Base-by-base conservation (phyloP, 73 alveolate genomes). In the Tetrahymena thermophila region DNA sequence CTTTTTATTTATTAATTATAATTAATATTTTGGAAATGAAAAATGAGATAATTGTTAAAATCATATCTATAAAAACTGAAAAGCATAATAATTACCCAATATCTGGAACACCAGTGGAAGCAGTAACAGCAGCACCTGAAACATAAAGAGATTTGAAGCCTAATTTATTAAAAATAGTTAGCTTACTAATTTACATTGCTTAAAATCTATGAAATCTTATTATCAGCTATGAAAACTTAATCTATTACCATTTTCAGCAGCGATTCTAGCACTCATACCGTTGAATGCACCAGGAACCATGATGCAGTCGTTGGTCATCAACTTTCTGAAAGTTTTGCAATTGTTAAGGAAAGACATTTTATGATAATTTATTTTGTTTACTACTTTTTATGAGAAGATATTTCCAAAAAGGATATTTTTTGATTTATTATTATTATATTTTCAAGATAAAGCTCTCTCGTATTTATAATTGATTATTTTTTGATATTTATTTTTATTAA, bases 111-210 rank as follows among this genome's bases (percentile, higher is more conserved):
- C 99, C 99, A 15, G 96, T 28, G 34, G 99, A 96, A 35, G 99
- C 99, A 35, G 99, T 94, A 25, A 98, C 96, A 31, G 99, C 99
- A 4, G 98, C 99, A 21, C 99, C 99, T 43, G 99, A 97, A n/a
- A 98, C 94, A 95, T 98, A 98, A 42, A 98, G 57, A 28, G 99
- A 99, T 95, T 96, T 94, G 89, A 96, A 97, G 7, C 99, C 97
- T 94, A 94, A 50, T 34, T 93, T 19, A 37, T 17, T 56, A 35
- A 35, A 23, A 37, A 34, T 35, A 8, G 21, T 34, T 11, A 5
- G 93, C 31, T 23, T 25, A 89, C 94, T 14, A 15, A 19, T 35
- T 84, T 38, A 84, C 4, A 71, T 71, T 84, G 58, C 50, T 35
- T 5, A 84, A 35, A 84, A 84, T 10, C 0, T 0, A 17, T 84